Base-by-base conservation (phyloP, 495 filamentous ascomycete genomes). In the Letharia columbiana region DNA sequence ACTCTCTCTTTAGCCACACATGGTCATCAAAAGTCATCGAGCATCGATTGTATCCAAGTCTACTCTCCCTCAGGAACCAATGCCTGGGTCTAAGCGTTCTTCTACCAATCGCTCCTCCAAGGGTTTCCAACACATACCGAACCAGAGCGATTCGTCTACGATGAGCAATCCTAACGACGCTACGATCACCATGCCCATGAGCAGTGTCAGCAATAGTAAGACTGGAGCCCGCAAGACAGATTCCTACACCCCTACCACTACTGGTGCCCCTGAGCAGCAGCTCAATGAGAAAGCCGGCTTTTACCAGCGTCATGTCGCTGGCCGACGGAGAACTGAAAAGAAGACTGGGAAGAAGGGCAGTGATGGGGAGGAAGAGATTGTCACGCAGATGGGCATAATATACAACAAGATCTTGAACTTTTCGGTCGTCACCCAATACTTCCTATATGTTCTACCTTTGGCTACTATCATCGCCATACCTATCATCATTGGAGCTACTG, bases 351-450 rank as follows among this genome's bases (percentile, higher is more conserved):
- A 80, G 60, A 81, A 82, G 13, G 79, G 81, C 57, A 85, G 83
- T 63, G 82, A 86, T 64, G 84, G 84, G 9, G 85, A 86, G n/a
- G 80, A 82, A 60, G 71, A 80, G 15, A 83, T 82, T 7, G 73
- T 97, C 69, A 97, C 86, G 65, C 80, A 81, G 59, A 89, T 98
- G 86, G 94, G 94, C n/a, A 85, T 78, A 66, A 75, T 98, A 66
- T 98, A 97, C 75, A 82, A 87, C 71, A 91, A 86, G 72, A 84
- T 98, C 61, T 75, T 94, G 70, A 85, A 89, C 72, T 96, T 91
- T 76, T 93, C 89, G 20, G 84, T 93, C 71, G 73, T 96, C 70
- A 96, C 89, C 61, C 85, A 92, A 39, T 98, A 98, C 72, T 79
- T 96, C 57, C 81, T 98, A 61, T 97, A 96, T 73, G 85, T 98